Conservation (phyloP, 768 basidiomycete genomes). For the Postia placenta region DNA sequence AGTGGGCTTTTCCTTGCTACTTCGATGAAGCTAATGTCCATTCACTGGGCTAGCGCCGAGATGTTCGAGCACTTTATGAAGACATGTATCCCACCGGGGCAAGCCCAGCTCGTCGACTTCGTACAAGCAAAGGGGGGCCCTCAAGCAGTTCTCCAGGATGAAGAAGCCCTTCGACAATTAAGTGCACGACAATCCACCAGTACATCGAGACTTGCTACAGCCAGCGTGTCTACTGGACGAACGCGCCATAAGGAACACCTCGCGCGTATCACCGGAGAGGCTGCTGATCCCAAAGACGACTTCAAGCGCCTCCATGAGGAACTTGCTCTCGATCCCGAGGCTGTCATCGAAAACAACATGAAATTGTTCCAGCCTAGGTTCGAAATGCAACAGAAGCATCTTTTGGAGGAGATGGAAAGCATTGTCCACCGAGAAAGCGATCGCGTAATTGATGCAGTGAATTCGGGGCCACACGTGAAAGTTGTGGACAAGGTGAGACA, state of each 20-base stretch:
- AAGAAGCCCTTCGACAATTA: not conserved
- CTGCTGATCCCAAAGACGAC: not conserved
- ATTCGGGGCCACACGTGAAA: slow-evolving; percentile 38
- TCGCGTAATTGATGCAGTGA: slow-evolving; percentile 34
- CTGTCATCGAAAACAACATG: not conserved
- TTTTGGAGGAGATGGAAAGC: slow-evolving; percentile 24
- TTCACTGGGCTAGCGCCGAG: slow-evolving; percentile 22
- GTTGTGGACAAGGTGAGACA: slow-evolving; percentile 32
- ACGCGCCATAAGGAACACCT: not conserved
- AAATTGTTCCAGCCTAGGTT: slow-evolving; percentile 40
- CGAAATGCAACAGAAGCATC: slow-evolving; percentile 36
- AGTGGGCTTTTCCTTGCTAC: no score
- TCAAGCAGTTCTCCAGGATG: not conserved
- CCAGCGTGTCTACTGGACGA: not conserved
- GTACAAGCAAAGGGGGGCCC: slow-evolving; percentile 6
- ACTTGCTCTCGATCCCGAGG: not conserved
- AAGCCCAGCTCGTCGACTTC: slow-evolving; percentile 25
- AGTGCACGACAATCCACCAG: not conserved
- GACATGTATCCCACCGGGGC: slow-evolving; percentile 33
- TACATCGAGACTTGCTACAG: not conserved
- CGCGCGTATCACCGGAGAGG: no score
- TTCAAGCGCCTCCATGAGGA: not conserved
- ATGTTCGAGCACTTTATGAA: slow-evolving; percentile 31
- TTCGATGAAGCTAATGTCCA: no score
- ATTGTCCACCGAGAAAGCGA: slow-evolving; percentile 28